phyloP scores from a whole-genome alignment of 23 red algal species.

The Agarophyton chilense region DNA sequence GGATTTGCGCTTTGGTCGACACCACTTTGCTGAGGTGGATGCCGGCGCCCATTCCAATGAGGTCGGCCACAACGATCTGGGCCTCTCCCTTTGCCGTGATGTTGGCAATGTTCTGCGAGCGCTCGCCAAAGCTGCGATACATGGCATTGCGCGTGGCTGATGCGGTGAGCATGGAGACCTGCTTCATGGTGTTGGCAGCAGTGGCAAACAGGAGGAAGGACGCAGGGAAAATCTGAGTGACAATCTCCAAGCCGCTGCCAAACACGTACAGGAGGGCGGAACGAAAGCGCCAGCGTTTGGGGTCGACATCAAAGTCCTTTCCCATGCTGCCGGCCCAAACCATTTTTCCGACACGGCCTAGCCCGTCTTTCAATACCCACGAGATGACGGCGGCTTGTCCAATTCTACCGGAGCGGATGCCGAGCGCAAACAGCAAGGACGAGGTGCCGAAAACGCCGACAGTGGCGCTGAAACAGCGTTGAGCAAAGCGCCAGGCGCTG shows the following conservation, averaged over 20 bases:
- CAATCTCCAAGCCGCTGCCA: slow-evolving; percentile 96
- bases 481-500: slow-evolving; percentile 85
- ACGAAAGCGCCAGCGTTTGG: slow-evolving; percentile 92
- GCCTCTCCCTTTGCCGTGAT: slow-evolving; percentile 99
- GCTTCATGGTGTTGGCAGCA: slow-evolving; percentile 91
- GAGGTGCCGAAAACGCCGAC: slow-evolving; percentile 97
- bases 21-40: slow-evolving; percentile 87
- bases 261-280: slow-evolving; percentile 88
- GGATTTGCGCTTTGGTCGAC: slow-evolving; percentile 62
- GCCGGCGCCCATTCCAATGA: slow-evolving; percentile 92
- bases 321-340: slow-evolving; percentile 94
- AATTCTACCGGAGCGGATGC: slow-evolving; percentile 90
- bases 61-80: slow-evolving; percentile 95
- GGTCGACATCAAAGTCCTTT: slow-evolving; percentile 97
- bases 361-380: slow-evolving; percentile 97
- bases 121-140: slow-evolving; percentile 94
- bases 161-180: slow-evolving; percentile 92
- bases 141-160: slow-evolving; percentile 98
- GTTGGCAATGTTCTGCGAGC: slow-evolving; percentile 94
- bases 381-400: slow-evolving; percentile 92
- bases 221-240: slow-evolving; percentile 92
- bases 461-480: slow-evolving; percentile 89
- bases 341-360: slow-evolving; percentile 98
- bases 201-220: slow-evolving; percentile 95
- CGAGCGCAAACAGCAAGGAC: slow-evolving; percentile 92